Evolutionary conservation across 768 basidiomycete genomes (phyloP).

Genomic region (Royoungia palumana): DNA sequence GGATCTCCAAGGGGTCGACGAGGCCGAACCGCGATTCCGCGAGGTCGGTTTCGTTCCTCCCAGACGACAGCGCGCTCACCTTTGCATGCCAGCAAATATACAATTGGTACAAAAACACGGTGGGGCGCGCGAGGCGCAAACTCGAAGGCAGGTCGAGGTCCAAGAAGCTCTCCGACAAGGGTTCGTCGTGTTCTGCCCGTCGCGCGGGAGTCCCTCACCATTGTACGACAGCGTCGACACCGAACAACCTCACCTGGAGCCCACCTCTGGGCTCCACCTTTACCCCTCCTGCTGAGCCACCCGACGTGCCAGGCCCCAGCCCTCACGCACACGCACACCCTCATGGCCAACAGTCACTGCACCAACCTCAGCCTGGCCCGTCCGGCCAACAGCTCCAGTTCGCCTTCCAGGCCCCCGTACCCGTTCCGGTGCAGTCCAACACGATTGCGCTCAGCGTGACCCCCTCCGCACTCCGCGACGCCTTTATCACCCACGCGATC

Average conservation of each 20-base stretch:
- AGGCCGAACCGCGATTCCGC: slow-evolving; percentile 57
- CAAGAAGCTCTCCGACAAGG: slow-evolving; percentile 50
- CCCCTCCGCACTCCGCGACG: slow-evolving; percentile 29
- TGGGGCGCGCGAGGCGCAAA: slow-evolving; percentile 57
- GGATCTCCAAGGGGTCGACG: slow-evolving; percentile 52
- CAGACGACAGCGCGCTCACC: neutral
- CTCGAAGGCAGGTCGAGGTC: slow-evolving; percentile 53
- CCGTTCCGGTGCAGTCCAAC: slow-evolving; percentile 34
- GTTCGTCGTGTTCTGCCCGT: slow-evolving; percentile 21
- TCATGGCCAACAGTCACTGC: slow-evolving; percentile 17
- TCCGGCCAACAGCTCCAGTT: slow-evolving; percentile 41
- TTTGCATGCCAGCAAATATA: slow-evolving; percentile 49
- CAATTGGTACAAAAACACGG: slow-evolving; percentile 73
- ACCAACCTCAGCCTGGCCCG: slow-evolving; percentile 30
- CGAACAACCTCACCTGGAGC: slow-evolving; percentile 36
- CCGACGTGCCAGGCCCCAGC: slow-evolving; percentile 29
- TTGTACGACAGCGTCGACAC: slow-evolving; percentile 9
- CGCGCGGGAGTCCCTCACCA: neutral
- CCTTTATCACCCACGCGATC: slow-evolving; percentile 35
- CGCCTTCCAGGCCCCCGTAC: slow-evolving; percentile 41
- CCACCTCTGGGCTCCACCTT: slow-evolving; percentile 40
- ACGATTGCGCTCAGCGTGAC: slow-evolving; percentile 30
- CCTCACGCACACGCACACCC: slow-evolving; percentile 10
- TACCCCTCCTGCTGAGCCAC: slow-evolving; percentile 19
- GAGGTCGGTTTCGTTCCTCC: slow-evolving; percentile 41